Conservation (phyloP, 164 flowering plant species). For the Nymphaea thermarum region DNA sequence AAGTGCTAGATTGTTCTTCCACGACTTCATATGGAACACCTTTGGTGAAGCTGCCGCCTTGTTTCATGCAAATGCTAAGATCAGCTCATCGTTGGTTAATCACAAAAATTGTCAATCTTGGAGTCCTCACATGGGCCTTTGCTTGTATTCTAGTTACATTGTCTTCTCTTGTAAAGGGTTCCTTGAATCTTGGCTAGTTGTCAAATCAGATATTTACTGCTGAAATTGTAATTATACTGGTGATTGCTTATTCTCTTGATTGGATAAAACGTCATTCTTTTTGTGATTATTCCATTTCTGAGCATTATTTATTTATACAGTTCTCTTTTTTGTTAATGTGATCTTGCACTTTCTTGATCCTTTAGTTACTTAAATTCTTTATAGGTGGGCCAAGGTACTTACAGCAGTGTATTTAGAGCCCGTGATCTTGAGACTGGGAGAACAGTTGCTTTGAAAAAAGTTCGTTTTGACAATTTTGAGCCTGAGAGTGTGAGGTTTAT, state of each 20-base stretch:
- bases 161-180: too few species aligned
- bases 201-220: background rate
- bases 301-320: background rate
- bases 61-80: too few species aligned
- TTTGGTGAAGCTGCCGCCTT: too few species aligned
- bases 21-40: too few species aligned
- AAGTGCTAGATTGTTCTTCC: too few species aligned
- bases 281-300: background rate
- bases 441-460: slow-evolving; percentile 78
- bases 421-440: slow-evolving; percentile 59
- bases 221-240: background rate
- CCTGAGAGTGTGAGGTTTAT: slow-evolving; percentile 90
- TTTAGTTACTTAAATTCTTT: slow-evolving; percentile 1
- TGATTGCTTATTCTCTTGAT: background rate
- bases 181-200: background rate
- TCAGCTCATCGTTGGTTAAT: too few species aligned
- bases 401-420: slow-evolving; percentile 82
- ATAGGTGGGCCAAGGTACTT: slow-evolving; percentile 95
- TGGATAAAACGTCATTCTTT: background rate
- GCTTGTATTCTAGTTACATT: too few species aligned
- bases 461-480: slow-evolving; percentile 74
- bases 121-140: too few species aligned
- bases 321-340: background rate
- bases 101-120: too few species aligned
- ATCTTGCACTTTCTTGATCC: background rate